These are phyloP conservation scores for Periconia sp. DNA, from an alignment of 2,329 filamentous ascomycete species.

Conservation along the genomic window DNA sequence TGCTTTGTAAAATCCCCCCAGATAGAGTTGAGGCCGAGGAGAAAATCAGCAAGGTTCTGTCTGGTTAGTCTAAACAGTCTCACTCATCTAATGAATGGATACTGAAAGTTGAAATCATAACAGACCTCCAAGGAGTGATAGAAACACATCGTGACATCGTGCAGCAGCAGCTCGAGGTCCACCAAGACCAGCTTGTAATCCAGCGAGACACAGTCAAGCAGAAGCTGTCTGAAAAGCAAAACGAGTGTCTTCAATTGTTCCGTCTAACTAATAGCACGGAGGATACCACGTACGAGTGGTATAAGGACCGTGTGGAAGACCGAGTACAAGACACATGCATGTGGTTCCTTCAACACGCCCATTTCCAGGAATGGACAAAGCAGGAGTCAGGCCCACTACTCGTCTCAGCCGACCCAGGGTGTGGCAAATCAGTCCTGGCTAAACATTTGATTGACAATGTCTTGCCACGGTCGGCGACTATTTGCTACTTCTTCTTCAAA, in stretches of 20 bases:
- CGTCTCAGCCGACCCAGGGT: conserved; percentile 31
- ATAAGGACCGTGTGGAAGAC: too few species aligned
- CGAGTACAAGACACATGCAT: conserved; percentile 32
- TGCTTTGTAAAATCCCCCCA: conserved; percentile 1
- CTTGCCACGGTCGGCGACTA: neutral
- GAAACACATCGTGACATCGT: too few species aligned
- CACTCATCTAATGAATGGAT: too few species aligned
- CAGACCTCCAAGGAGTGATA: too few species aligned
- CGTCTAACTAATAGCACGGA: too few species aligned
- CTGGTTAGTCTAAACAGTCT: too few species aligned
- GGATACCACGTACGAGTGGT: too few species aligned
- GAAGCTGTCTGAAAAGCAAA: neutral
- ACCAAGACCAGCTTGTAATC: too few species aligned
- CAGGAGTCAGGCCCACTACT: conserved; percentile 6
- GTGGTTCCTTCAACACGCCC: conserved; percentile 31
- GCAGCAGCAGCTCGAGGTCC: too few species aligned
- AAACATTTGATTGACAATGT: conserved; percentile 15
- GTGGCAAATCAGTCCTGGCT: conserved; percentile 29
- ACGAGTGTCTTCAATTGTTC: neutral
- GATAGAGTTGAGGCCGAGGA: conserved; percentile 9
- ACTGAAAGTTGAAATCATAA: too few species aligned
- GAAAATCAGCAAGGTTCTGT: too few species aligned
- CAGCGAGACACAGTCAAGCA: too few species aligned
- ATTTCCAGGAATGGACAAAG: conserved; percentile 26
- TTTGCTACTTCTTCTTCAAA: conserved; percentile 19